Percentiles rank a stretch among this genome's conserved stretches.
These are phyloP conservation scores for Lophiotrema nucula DNA, from an alignment of 495 filamentous ascomycete species.

Conservation along the genomic window DNA sequence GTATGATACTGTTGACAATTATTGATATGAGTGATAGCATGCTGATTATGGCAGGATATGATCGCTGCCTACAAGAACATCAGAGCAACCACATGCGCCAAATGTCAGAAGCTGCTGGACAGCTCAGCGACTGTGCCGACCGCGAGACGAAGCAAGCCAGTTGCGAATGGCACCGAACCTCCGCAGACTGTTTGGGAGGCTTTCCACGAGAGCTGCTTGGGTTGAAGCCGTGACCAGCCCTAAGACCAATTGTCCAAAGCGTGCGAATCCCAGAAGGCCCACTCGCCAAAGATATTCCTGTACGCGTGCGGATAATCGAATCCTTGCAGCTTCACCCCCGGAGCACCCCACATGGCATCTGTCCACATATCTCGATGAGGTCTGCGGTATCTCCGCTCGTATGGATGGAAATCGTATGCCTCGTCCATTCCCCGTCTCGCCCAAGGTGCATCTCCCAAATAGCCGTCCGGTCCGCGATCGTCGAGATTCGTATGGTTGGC, in stretches of 20 bases:
- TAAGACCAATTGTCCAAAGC: background rate
- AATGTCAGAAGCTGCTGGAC: constrained; percentile 29
- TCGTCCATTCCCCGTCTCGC: constrained; percentile 12
- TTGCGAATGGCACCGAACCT: constrained; percentile 6
- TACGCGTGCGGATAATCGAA: constrained; percentile 7
- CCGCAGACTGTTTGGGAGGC: constrained; percentile 27
- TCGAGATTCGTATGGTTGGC: constrained; percentile 15
- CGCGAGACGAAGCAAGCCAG: constrained; percentile 27
- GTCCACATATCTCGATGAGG: constrained; percentile 15
- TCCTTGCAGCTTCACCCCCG: constrained; percentile 3
- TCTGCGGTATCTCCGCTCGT: constrained; percentile 14
- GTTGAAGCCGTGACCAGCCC: background rate
- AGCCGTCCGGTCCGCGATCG: constrained; percentile 15
- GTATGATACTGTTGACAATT: constrained; percentile 8
- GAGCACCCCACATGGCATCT: constrained; percentile 15
- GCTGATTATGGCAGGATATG: constrained; percentile 33
- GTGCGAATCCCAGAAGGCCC: constrained; percentile 8
- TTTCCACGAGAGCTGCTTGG: constrained; percentile 35
- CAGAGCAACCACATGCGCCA: constrained; percentile 19
- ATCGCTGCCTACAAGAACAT: constrained; percentile 33
- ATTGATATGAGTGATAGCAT: background rate
- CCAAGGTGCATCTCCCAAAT: background rate
- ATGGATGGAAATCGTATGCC: constrained; percentile 34
- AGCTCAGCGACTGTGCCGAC: constrained; percentile 6
- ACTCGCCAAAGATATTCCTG: constrained; percentile 14